These are phyloP conservation scores for Monosporozyma servazzii DNA, from an alignment of 805 yeast genomes.

Conservation along the genomic window DNA sequence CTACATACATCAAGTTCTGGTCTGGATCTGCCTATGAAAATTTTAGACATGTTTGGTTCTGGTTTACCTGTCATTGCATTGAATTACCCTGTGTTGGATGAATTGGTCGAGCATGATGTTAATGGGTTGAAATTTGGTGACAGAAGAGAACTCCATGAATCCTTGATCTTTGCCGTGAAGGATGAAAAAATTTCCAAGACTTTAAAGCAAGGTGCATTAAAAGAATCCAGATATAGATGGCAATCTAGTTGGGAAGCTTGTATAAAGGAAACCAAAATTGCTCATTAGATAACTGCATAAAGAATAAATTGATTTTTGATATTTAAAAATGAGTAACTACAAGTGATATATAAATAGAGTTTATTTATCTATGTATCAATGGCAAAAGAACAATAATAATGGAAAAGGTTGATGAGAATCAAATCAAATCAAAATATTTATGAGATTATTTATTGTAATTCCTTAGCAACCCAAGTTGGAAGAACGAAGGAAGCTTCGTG, in stretches of 20 bases:
- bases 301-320: neutral
- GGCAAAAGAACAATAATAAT: neutral
- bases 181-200: slow-evolving; percentile 28
- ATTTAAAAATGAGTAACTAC: neutral
- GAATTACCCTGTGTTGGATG: slow-evolving; percentile 66
- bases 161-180: slow-evolving; percentile 31
- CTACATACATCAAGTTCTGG: slow-evolving; percentile 90
- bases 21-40: slow-evolving; percentile 92
- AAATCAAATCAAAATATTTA: neutral
- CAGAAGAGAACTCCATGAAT: slow-evolving; percentile 37
- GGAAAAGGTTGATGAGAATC: neutral
- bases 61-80: slow-evolving; percentile 86
- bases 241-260: slow-evolving; percentile 55
- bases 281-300: slow-evolving; percentile 5
- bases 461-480: slow-evolving; percentile 79
- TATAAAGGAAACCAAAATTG: slow-evolving; percentile 18
- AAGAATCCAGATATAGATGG: slow-evolving; percentile 70
- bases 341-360: neutral
- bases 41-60: slow-evolving; percentile 91
- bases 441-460: slow-evolving; percentile 22
- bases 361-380: neutral
- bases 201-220: slow-evolving; percentile 59
- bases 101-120: slow-evolving; percentile 55
- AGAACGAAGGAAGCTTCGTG: slow-evolving; percentile 85
- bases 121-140: slow-evolving; percentile 59